A percentile compares a stretch with the other conserved stretches of the same genome.
These are phyloP conservation scores for Populus pruinosa DNA, from an alignment of 345 rosid species.

Conservation along the genomic window DNA sequence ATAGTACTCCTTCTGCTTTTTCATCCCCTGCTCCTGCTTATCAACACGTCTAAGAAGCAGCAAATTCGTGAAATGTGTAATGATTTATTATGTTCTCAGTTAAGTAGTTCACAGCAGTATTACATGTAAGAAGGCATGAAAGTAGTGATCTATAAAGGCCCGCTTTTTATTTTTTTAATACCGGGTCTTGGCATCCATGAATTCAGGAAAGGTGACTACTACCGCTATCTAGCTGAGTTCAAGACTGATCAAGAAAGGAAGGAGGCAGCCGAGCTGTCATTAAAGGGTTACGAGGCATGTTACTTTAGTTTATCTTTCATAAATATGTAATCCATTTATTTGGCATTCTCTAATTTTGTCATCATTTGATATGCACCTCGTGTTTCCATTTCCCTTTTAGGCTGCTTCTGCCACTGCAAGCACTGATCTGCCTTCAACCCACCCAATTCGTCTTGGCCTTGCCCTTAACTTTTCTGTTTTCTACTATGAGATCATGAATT, in stretches of 20 bases:
- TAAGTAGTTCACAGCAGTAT: not conserved
- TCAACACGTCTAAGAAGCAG: not conserved
- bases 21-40: not conserved
- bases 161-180: not conserved
- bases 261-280: slow-evolving; percentile 85
- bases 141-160: not conserved
- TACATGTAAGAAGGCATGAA: not conserved
- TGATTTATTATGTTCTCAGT: not conserved
- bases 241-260: slow-evolving; percentile 85
- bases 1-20: not conserved
- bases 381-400: slow-evolving; percentile 25
- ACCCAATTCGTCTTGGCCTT: slow-evolving; percentile 97
- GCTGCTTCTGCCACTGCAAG: slow-evolving; percentile 88
- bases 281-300: slow-evolving; percentile 89
- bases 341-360: not conserved
- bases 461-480: slow-evolving; percentile 99
- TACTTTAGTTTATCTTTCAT: not conserved
- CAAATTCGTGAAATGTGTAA: not conserved
- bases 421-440: slow-evolving; percentile 92
- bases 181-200: not conserved
- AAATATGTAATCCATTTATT: not conserved
- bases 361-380: not conserved
- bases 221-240: slow-evolving; percentile 92
- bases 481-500: slow-evolving; percentile 97
- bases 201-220: slow-evolving; percentile 93